A percentile compares a stretch with the other conserved stretches of the same genome.
These are phyloP conservation scores for Suhomyces bolitotheri DNA, from an alignment of 1,139 yeast species.

Conservation along the genomic window DNA sequence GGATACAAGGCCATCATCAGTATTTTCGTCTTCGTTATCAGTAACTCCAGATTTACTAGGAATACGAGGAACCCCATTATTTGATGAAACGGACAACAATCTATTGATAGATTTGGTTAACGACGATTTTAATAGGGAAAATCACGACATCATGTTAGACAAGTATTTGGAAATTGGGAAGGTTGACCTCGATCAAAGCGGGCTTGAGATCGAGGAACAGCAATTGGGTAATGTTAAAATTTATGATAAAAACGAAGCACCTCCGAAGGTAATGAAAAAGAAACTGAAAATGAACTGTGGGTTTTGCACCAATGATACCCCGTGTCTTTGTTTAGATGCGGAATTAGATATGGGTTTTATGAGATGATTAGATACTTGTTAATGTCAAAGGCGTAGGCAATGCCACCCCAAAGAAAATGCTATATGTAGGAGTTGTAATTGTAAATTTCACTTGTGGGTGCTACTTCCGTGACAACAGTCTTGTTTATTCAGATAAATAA, in stretches of 20 bases:
- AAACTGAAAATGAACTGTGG: slow-evolving; percentile 35
- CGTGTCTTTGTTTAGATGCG: slow-evolving; percentile 45
- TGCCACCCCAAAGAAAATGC: no score
- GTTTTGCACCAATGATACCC: slow-evolving; percentile 43
- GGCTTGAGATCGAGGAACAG: slow-evolving; percentile 15
- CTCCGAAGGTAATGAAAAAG: slow-evolving; percentile 14
- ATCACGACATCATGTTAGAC: slow-evolving; percentile 10
- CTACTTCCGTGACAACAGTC: no score
- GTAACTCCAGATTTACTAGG: slow-evolving; percentile 25
- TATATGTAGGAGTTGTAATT: background rate
- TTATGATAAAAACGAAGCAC: slow-evolving; percentile 14
- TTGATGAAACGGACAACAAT: slow-evolving; percentile 16
- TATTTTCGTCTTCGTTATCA: slow-evolving; percentile 6
- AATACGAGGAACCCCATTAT: slow-evolving; percentile 21
- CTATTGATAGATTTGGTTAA: slow-evolving; percentile 9
- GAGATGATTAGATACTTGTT: no score
- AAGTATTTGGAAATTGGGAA: slow-evolving; percentile 10
- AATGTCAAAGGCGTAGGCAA: no score
- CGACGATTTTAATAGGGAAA: slow-evolving; percentile 10
- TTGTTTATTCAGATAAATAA: no score
- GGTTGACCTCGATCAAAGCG: slow-evolving; percentile 11
- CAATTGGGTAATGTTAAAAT: slow-evolving; percentile 18
- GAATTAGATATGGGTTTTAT: slow-evolving; percentile 14
- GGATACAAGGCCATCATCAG: slow-evolving; percentile 12
- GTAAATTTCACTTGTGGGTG: background rate